Evolutionary conservation across 1,284 basidiomycete genomes (phyloP).

Genomic region (Fomes fomentarius): DNA sequence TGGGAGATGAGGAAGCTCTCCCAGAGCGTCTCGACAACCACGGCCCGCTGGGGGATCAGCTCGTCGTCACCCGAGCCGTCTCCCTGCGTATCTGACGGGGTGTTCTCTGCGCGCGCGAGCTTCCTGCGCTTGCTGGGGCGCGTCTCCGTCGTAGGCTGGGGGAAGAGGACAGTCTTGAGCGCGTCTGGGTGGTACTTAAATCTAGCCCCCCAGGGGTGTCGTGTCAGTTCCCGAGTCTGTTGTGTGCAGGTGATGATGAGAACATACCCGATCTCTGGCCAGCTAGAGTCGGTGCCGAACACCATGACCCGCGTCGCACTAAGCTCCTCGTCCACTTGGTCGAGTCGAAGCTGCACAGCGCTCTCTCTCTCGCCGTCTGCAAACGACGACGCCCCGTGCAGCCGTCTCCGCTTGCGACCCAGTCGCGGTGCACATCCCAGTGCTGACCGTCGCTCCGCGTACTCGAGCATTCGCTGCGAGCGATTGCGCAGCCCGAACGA

Average conservation of each 20-base stretch:
- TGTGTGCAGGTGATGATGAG: no score
- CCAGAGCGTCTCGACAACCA: slow-evolving; percentile 36
- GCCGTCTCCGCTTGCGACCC: slow-evolving; percentile 32
- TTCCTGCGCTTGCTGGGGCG: slow-evolving; percentile 25
- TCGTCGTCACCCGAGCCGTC: slow-evolving; percentile 15
- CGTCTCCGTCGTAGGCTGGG: slow-evolving; percentile 7
- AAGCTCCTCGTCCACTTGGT: slow-evolving; percentile 30
- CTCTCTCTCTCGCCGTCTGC: slow-evolving; percentile 22
- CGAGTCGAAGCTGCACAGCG: slow-evolving; percentile 7
- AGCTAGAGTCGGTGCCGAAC: slow-evolving; percentile 26
- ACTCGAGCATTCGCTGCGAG: slow-evolving; percentile 65
- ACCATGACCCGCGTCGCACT: slow-evolving; percentile 38
- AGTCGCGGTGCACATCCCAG: slow-evolving; percentile 41
- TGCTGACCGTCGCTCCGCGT: slow-evolving; percentile 57
- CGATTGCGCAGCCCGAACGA: slow-evolving; percentile 62
- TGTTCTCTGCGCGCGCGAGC: slow-evolving; percentile 9
- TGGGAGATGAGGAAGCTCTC: slow-evolving; percentile 36
- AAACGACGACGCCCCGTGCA: slow-evolving; percentile 38
- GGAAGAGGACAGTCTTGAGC: slow-evolving; percentile 52
- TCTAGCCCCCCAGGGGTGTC: slow-evolving; percentile 37
- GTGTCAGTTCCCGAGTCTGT: no score
- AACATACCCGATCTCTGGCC: slow-evolving; percentile 30
- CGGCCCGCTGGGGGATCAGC: slow-evolving; percentile 20
- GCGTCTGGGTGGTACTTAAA: slow-evolving; percentile 61
- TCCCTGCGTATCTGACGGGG: slow-evolving; percentile 11